These are phyloP conservation scores for Capronia epimyces DNA, from an alignment of 2,329 filamentous ascomycete species.

Conservation along the genomic window DNA sequence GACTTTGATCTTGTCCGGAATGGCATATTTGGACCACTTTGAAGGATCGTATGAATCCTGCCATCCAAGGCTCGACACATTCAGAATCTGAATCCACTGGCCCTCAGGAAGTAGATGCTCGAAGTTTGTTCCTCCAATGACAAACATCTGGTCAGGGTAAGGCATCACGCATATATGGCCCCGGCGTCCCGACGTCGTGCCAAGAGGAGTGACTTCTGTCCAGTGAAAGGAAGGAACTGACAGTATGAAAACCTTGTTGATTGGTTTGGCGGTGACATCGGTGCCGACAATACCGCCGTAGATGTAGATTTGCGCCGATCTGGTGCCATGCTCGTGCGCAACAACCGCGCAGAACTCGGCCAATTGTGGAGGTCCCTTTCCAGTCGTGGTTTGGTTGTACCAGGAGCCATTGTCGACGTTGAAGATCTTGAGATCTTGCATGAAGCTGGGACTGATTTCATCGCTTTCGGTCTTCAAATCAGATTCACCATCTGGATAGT, in stretches of 20 bases:
- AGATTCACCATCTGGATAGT: not conserved
- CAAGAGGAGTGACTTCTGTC: constrained; percentile 24
- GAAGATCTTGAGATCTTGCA: constrained; percentile 35
- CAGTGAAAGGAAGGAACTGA: constrained; percentile 33
- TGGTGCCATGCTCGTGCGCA: constrained; percentile 34
- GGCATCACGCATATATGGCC: constrained; percentile 33
- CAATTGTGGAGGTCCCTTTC: constrained; percentile 35
- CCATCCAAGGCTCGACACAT: constrained; percentile 32
- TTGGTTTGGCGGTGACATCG: constrained; percentile 22
- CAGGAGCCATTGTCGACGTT: constrained; percentile 36
- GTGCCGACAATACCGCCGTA: constrained; percentile 32
- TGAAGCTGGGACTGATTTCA: constrained; percentile 30
- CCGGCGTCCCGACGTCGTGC: constrained; percentile 28
- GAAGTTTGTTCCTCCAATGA: constrained; percentile 36
- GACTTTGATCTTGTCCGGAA: constrained; percentile 30
- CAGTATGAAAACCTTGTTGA: constrained; percentile 31
- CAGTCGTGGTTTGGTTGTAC: constrained; percentile 39
- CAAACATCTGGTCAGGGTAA: constrained; percentile 46
- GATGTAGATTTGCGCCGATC: constrained; percentile 34
- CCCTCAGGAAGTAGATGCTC: not conserved
- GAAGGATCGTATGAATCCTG: constrained; percentile 30
- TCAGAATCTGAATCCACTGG: constrained; percentile 47
- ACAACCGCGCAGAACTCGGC: constrained; percentile 39
- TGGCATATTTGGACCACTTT: constrained; percentile 29
- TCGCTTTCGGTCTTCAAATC: not conserved